Base-by-base conservation (phyloP, 1,284 basidiomycete species). In the Dichomitus squalens region DNA sequence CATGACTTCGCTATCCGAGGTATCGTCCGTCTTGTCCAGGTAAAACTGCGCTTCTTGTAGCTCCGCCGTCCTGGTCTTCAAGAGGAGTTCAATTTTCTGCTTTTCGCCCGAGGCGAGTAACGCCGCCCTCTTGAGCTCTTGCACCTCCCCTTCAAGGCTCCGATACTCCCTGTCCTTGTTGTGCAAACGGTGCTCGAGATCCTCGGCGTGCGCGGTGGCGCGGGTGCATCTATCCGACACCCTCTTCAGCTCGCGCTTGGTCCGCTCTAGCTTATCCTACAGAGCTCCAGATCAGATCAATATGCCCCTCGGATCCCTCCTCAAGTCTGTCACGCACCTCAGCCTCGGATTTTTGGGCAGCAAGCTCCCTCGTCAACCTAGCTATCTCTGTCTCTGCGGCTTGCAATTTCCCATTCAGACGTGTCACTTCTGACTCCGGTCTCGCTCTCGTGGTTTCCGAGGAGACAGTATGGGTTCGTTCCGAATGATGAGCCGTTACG, bases 1-100 rank as follows among this genome's bases (percentile, higher is more conserved):
- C 4, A 59, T 36, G 21, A 69, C 61, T 29, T 71, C 68, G 39
- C 52, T 54, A 49, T 70, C 66, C 11, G 67, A 61, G 16, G 64
- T 36, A 31, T 48, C 57, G 44, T 71, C 69, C 5, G 59, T 49
- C 43, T 57, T 63, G 7, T 54, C 48, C 4, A 70, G 49, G 54
- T 58, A 68, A 25, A 49, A 49, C 40, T 68, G 68, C 8, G 67
- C 66, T 14, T 63, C 65, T 43, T 20, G 60, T 34, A 70, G 58
- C 58, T 70, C 70, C 2, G 59, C 56, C 1, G 59, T 60, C 21
- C 61, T 55, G 3, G 56, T 60, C 1, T 64, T 47, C 7, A 71
- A 60, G 11, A 70, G 54, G 5, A 40, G 35, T 25, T 3, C n/a
- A 7, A 49, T 21, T 7, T 44, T 34, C 12, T 18, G 31, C 7